Base-by-base conservation (phyloP, 306 rosid species). In the Castanea mollissima region DNA sequence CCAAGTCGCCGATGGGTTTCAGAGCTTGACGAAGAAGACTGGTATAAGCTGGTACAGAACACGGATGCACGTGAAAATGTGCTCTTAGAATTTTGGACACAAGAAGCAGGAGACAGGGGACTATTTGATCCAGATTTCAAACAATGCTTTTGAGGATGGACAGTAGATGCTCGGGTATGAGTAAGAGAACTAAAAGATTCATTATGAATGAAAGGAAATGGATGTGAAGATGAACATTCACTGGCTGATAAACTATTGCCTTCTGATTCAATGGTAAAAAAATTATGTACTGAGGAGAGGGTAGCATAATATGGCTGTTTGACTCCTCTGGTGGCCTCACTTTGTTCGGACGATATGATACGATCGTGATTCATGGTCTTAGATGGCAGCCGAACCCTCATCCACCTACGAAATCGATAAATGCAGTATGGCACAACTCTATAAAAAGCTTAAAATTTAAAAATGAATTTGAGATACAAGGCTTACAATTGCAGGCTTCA, bases 21-120 rank as follows among this genome's bases (percentile, higher is more conserved):
- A 44, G 88, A 78, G 75, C 51, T 63, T 2, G 85, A 68, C 34
- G 88, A 81, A 68, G 87, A 84, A 6, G 88, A 85, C 81, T 81
- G 85, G 81, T 81, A 81, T 63, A 85, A 82, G 67, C 88, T 85
- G 49, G 88, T 85, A 65, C 88, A 85, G 79, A 85, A 85, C 34
- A 81, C 78, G 8, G 88, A 85, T 49, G 85, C 78, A 20, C 88
- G 85, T 2, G 88, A 85, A 75, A 85, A 85, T 44, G 78, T 1
- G 31, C 67, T 71, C 78, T 70, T 78, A 65, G 79, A 4, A 71
- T 49, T 78, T 9, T 69, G 83, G 55, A 46, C 59, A 29, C 60
- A 70, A 62, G 77, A 72, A 72, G 35, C 82, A 20, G 77, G 82
- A 79, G 77, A 79, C 76, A 19, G 5, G 51, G 77, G 27, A 79